phyloP scores from a whole-genome alignment of 352 stramenopile species.

The Globisporangium parvum region DNA sequence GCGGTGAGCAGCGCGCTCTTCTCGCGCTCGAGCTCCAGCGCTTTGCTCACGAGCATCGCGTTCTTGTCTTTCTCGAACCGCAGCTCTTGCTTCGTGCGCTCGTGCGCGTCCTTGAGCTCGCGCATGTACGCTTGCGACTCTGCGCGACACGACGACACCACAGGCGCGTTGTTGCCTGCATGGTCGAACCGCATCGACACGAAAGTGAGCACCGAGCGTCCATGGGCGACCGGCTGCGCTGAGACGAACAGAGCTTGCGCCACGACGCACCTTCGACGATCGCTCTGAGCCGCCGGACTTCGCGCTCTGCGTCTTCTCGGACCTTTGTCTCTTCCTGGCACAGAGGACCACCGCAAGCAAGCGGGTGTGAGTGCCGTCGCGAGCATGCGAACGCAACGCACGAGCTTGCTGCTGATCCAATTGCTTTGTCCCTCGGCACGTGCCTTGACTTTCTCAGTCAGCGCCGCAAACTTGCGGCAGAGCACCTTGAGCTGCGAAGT shows the following conservation, averaged over 20 bases:
- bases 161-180: slow-evolving; percentile 36
- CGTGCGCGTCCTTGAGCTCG: slow-evolving; percentile 57
- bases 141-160: slow-evolving; percentile 44
- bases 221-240: too few species aligned
- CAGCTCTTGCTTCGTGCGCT: slow-evolving; percentile 54
- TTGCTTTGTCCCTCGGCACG: background rate
- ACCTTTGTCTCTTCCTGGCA: slow-evolving; percentile 65
- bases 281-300: slow-evolving; percentile 58
- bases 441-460: slow-evolving; percentile 84
- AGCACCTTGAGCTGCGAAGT: slow-evolving; percentile 75
- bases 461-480: slow-evolving; percentile 77
- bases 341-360: background rate
- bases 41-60: slow-evolving; percentile 55
- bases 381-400: too few species aligned
- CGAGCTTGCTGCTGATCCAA: background rate
- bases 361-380: too few species aligned
- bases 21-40: slow-evolving; percentile 61
- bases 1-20: slow-evolving; percentile 45
- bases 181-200: background rate
- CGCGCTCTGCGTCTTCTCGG: slow-evolving; percentile 64
- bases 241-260: background rate
- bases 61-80: slow-evolving; percentile 76
- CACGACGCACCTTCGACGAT: slow-evolving; percentile 40
- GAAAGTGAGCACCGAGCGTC: background rate
- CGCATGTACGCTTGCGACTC: slow-evolving; percentile 61